Evolutionary conservation across 371 early-diverging fungal genomes (phyloP), one percentile per base, ranked within the genome.

Genomic region (Amoeboaphelidium occidentale): DNA sequence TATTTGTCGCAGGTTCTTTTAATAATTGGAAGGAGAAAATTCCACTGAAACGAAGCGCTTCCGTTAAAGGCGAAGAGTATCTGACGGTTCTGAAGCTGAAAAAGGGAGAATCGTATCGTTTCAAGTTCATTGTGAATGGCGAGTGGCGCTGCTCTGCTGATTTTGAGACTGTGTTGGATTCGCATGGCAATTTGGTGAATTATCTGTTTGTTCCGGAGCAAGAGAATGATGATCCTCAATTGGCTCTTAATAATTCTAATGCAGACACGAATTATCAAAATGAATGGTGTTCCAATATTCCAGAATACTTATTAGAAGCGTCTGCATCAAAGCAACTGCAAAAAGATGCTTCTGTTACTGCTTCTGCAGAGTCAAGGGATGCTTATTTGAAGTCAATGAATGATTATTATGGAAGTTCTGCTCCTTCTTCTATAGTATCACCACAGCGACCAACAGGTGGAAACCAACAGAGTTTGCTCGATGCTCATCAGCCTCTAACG

Each of bases 1-100:
- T n/a, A n/a, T n/a, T n/a, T n/a, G n/a, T n/a, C n/a, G n/a, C 92
- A 2, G 96, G 96, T 20, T 86, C 89, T n/a, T 94, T 94, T 57
- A 91, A 90, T 65, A 81, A 83, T 44, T 94, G 96, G 96, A 83
- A 80, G 56, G 80, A 84, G 55, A 88, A 89, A 65, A 78, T 92
- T 25, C 74, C 75, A 51, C 54, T 94, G 50, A 69, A 72, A 46
- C 78, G 80, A 54, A 81, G 78, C 17, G 10, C 39, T 17, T 10
- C 6, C 6, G 39, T 17, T 32, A 6, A 32, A 32, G 39, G 17
- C 17, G 39, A 32, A 32, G n/a, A n/a, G n/a, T 32, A 32, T 32
- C 17, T 17, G 6, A 17, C 39, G 17, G 39, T 32, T 6, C 17
- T 32, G 39, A 32, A 32, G 39, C 39, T 32, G 39, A 32, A 32